A percentile compares a stretch with the other conserved stretches of the same genome.
Conservation (phyloP, 352 stramenopile genomes). For the Pythium angustatum region DNA sequence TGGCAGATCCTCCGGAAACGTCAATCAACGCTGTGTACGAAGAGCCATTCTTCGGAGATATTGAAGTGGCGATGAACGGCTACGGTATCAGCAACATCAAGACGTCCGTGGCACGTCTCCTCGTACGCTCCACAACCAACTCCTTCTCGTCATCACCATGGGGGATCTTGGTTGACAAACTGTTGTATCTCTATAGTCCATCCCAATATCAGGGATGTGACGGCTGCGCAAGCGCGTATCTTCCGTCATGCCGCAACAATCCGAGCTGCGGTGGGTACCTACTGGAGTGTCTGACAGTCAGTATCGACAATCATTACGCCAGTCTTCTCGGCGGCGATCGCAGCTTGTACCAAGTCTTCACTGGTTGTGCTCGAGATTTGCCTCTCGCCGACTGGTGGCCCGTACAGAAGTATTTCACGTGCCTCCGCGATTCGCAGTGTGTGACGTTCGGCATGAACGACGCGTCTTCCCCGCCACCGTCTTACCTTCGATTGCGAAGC, state of each 20-base stretch:
- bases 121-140: neutral
- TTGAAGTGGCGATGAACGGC: neutral
- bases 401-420: constrained; percentile 14
- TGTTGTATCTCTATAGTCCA: neutral
- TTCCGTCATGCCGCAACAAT: neutral
- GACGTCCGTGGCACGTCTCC: neutral
- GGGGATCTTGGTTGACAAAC: constrained; percentile 4
- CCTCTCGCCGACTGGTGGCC: constrained; percentile 9
- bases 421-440: constrained; percentile 19
- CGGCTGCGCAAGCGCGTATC: constrained; percentile 1
- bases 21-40: neutral
- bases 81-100: neutral
- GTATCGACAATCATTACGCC: neutral
- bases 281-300: constrained; percentile 19
- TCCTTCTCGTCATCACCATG: neutral
- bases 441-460: neutral
- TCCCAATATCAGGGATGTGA: neutral
- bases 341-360: constrained; percentile 2
- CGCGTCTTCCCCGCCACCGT: neutral
- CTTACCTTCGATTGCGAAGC: neutral
- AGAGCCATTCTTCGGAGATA: constrained; percentile 3
- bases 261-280: constrained; percentile 12
- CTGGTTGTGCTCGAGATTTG: neutral
- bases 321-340: neutral
- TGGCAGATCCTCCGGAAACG: neutral